Evolutionary conservation across 805 yeast genomes (phyloP).

Genomic region (Yamadazyma nakazawae): DNA sequence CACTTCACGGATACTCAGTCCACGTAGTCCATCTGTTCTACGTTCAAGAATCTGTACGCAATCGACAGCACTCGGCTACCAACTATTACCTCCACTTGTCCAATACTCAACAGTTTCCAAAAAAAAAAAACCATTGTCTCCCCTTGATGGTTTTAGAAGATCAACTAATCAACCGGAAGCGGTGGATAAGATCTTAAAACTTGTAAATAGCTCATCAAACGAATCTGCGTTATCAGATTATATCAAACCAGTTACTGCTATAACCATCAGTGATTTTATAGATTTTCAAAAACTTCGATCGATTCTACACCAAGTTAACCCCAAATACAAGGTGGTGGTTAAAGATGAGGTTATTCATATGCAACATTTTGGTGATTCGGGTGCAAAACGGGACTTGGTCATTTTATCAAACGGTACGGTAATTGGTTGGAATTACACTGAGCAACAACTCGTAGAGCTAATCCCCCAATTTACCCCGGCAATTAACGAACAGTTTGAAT

Average conservation of each 20-base stretch:
- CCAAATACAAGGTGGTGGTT: constrained; percentile 29
- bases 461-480: constrained; percentile 54
- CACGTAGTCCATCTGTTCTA: too few species aligned
- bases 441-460: constrained; percentile 43
- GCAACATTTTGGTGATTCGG: constrained; percentile 18
- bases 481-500: constrained; percentile 35
- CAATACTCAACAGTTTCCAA: constrained; percentile 7
- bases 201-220: constrained; percentile 18
- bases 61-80: too few species aligned
- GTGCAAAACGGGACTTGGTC: constrained; percentile 47
- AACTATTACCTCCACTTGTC: too few species aligned
- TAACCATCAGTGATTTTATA: constrained; percentile 71
- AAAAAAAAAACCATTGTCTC: constrained; percentile 21
- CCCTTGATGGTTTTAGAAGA: constrained; percentile 29
- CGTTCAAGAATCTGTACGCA: too few species aligned
- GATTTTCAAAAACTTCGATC: constrained; percentile 50
- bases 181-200: constrained; percentile 21
- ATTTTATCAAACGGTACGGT: constrained; percentile 74
- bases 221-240: constrained; percentile 8
- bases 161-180: constrained; percentile 24
- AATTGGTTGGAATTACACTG: constrained; percentile 80
- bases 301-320: constrained; percentile 17
- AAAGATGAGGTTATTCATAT: constrained; percentile 64
- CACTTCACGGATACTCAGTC: too few species aligned
- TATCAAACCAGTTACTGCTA: constrained; percentile 55